These are phyloP conservation scores for Camellia sinensis DNA, from an alignment of 148 eudicot species.

Conservation along the genomic window DNA sequence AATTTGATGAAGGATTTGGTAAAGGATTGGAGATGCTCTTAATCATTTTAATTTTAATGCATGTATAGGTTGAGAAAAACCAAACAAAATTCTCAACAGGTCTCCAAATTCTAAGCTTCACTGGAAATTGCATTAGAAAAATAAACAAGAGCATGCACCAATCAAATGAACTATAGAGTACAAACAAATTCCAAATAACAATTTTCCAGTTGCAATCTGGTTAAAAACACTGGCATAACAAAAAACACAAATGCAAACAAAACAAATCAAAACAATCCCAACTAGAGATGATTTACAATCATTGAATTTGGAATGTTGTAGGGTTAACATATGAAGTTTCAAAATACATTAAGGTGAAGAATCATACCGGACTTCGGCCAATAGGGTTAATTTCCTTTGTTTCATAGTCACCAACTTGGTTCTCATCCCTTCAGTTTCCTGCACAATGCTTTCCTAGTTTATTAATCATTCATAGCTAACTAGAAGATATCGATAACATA, in stretches of 20 bases:
- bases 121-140: not conserved
- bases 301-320: no score
- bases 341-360: constrained; percentile 4
- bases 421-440: constrained; percentile 38
- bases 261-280: not conserved
- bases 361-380: constrained; percentile 43
- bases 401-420: constrained; percentile 36
- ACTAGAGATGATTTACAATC: no score
- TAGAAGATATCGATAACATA: not conserved
- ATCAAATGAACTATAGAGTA: not conserved
- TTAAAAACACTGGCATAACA: not conserved
- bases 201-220: not conserved
- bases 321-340: no score
- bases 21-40: no score
- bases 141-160: not conserved
- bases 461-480: not conserved
- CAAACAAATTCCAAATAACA: not conserved
- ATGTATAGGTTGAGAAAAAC: not conserved
- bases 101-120: not conserved
- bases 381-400: constrained; percentile 35
- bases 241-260: not conserved
- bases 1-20: no score
- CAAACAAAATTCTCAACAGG: not conserved
- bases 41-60: not conserved
- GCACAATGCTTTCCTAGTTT: constrained; percentile 8